Evolutionary conservation across 1,139 yeast species (phyloP), one percentile per base, ranked within the genome.

Genomic region (Saccharomycopsis phalli): DNA sequence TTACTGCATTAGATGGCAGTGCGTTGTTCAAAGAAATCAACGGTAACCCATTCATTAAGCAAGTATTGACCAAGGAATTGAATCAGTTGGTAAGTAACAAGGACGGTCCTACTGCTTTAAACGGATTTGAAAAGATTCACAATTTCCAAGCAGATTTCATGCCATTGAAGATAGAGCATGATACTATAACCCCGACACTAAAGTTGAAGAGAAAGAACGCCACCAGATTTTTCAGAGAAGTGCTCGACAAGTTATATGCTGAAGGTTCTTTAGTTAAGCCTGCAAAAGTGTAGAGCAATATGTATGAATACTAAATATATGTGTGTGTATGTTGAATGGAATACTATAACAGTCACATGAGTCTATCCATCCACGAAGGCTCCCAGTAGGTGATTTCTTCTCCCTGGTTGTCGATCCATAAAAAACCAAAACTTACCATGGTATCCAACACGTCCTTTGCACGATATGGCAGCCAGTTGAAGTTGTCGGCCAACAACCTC

Each of bases 321-420:
- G 10, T 22, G 25, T 22, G 25, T 22, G 25, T 26, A 26, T 14
- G 29, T 7, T 6, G 13, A 4, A 8, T n/a, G 29, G 14, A 26
- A 6, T 14, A 4, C 29, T 5, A 6, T 4, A 6, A 8, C 13
- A 11, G 5, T 5, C 13, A n/a, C 13, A n/a, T 26, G 14, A 4
- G 29, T 5, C 5, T n/a, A 26, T 32, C 51, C 29, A 69, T 66
- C 72, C 73, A 68, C 8, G 73, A 60, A 26, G 79, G 72, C 29
- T 68, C 65, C 94, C 94, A 84, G 54, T 71, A 84, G 50, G 67
- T 70, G 22, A 59, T 58, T 48, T 76, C 86, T 1, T 61, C 62
- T 8, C 70, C 18, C 51, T 74, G 82, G 3, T 59, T 58, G 54
- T 87, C 97, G 1, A 86, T 64, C 97, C 97, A 87, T 20, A 87